Evolutionary conservation across 2,329 filamentous ascomycete species (phyloP).

Genomic region (Ceratocystis smalleyi): DNA sequence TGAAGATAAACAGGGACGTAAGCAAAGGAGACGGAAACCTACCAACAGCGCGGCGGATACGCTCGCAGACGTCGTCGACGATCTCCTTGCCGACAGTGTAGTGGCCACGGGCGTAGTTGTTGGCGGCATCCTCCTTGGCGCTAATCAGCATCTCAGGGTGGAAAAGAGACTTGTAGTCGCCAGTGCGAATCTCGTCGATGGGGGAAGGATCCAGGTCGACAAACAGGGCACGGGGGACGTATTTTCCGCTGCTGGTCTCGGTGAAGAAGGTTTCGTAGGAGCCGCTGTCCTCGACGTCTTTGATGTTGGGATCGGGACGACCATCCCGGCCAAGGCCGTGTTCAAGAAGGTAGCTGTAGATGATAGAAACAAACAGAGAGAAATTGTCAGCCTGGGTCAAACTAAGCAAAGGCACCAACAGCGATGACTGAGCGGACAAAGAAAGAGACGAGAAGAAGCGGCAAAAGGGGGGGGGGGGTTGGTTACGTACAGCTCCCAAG

Average conservation of each 20-base stretch:
- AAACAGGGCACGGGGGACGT: slow-evolving; percentile 57
- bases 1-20: neutral
- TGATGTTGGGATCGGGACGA: slow-evolving; percentile 44
- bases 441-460: neutral
- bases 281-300: slow-evolving; percentile 44
- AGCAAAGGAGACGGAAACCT: slow-evolving; percentile 21
- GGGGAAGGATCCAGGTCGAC: slow-evolving; percentile 58
- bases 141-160: slow-evolving; percentile 57
- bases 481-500: slow-evolving; percentile 55
- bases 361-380: neutral
- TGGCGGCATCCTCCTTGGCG: slow-evolving; percentile 62
- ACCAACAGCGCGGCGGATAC: slow-evolving; percentile 55
- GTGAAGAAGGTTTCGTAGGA: slow-evolving; percentile 62
- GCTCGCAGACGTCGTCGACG: slow-evolving; percentile 54
- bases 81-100: slow-evolving; percentile 66
- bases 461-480: slow-evolving; percentile 11
- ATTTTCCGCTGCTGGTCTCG: slow-evolving; percentile 55
- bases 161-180: slow-evolving; percentile 52
- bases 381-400: neutral
- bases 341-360: slow-evolving; percentile 51
- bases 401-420: neutral
- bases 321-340: slow-evolving; percentile 53
- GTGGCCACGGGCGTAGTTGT: slow-evolving; percentile 63
- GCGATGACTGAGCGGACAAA: neutral
- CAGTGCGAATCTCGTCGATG: slow-evolving; percentile 59